Conservation (phyloP, 805 yeast species). For the Nakazawaea populi region DNA sequence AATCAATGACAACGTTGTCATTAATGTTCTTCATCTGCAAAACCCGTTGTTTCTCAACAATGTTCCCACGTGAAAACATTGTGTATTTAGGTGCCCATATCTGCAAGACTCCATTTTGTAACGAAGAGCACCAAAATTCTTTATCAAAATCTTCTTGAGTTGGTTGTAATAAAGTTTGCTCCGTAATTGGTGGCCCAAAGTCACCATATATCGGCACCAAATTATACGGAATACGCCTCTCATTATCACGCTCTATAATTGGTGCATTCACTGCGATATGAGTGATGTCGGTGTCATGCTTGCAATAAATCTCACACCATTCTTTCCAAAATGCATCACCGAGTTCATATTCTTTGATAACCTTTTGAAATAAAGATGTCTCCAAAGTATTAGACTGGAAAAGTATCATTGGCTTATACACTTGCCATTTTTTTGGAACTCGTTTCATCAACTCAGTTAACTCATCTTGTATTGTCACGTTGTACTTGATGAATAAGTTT, state of each 20-base stretch:
- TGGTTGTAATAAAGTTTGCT: constrained; percentile 29
- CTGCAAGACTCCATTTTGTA: constrained; percentile 72
- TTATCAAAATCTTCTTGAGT: constrained; percentile 32
- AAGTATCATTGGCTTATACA: constrained; percentile 64
- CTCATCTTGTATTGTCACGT: not conserved
- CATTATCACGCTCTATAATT: constrained; percentile 30
- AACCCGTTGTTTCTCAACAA: constrained; percentile 72
- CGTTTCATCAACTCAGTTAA: not conserved
- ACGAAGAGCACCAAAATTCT: constrained; percentile 67
- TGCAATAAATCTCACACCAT: constrained; percentile 13
- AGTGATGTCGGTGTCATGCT: constrained; percentile 22
- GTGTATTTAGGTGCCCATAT: constrained; percentile 82
- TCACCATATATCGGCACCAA: constrained; percentile 58
- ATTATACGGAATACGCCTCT: constrained; percentile 55
- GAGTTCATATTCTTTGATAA: constrained; percentile 15
- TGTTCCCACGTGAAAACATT: constrained; percentile 85
- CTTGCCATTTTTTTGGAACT: constrained; percentile 50
- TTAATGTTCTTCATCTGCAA: constrained; percentile 32
- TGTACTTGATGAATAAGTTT: not conserved
- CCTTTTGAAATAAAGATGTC: constrained; percentile 25
- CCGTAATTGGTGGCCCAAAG: constrained; percentile 44
- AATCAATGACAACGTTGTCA: constrained; percentile 49
- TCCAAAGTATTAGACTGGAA: constrained; percentile 46
- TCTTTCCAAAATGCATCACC: constrained; percentile 15
- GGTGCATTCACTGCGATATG: constrained; percentile 74